Evolutionary conservation across 169 alveolate genomes (phyloP).

Genomic region (Besnoitia besnoiti): DNA sequence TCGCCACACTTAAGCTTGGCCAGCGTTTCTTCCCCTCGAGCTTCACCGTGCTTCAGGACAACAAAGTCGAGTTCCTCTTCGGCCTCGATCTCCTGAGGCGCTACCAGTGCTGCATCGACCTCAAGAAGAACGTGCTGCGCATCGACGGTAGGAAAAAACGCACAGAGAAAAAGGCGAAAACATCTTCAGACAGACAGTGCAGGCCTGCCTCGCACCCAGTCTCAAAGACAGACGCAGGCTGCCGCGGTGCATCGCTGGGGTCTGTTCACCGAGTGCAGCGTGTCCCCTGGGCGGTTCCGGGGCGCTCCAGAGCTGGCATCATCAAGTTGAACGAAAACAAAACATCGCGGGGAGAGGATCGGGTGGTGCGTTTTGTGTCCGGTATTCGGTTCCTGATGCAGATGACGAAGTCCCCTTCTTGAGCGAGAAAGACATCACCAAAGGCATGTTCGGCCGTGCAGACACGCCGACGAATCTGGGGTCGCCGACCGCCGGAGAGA

Average conservation of each 20-base stretch:
- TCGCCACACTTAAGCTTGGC: conserved; percentile 93
- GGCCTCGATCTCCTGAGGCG: conserved; percentile 95
- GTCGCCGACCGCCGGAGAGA: not conserved
- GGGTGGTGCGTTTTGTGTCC: too few relatives aligned
- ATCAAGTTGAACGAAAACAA: too few relatives aligned
- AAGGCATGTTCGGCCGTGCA: conserved; percentile 51
- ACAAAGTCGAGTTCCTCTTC: conserved; percentile 88
- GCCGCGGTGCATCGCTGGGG: too few relatives aligned
- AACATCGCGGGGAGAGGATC: too few relatives aligned
- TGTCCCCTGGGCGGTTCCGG: too few relatives aligned
- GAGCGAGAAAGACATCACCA: conserved; percentile 53
- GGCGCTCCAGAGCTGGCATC: too few relatives aligned
- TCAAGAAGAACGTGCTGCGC: conserved; percentile 84
- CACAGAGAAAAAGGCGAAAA: not conserved
- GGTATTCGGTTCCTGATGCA: too few relatives aligned
- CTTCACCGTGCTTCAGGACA: conserved; percentile 89
- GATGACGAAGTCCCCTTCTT: conserved; percentile 74
- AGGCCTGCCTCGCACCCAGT: too few relatives aligned
- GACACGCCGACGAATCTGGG: conserved; percentile 8
- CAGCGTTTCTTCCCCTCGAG: conserved; percentile 87
- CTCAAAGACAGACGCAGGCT: not conserved
- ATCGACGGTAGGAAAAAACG: conserved; percentile 77
- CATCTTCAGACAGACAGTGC: not conserved
- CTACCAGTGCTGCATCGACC: conserved; percentile 92
- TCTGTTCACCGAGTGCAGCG: too few relatives aligned